Percentiles rank a stretch among this genome's conserved stretches.
Evolutionary conservation across 108 stramenopile species (phyloP).

Genomic region (Chaetoceros tenuissimus): DNA sequence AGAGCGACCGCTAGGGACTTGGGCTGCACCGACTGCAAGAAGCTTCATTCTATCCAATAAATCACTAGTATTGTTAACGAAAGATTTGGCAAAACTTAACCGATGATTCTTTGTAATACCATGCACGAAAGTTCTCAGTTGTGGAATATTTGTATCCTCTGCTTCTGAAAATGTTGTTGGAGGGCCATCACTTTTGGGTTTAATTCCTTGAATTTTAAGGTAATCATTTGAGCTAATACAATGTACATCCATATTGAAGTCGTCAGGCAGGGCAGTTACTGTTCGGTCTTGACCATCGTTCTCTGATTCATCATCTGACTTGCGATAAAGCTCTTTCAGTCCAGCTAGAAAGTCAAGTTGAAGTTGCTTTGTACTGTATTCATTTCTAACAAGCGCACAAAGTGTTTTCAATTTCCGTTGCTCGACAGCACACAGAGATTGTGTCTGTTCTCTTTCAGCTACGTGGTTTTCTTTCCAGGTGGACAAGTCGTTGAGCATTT

Average conservation of each 20-base stretch:
- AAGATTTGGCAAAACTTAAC: constrained; percentile 11
- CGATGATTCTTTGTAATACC: constrained; percentile 14
- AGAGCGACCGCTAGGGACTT: constrained; percentile 18
- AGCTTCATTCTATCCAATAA: constrained; percentile 27
- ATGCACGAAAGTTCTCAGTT: constrained; percentile 21
- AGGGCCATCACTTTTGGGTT: constrained; percentile 30
- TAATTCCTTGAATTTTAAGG: constrained; percentile 28
- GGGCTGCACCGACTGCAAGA: constrained; percentile 10
- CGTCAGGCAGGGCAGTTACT: constrained; percentile 14
- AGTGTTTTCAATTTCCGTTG: constrained; percentile 28
- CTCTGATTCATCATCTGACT: constrained; percentile 12
- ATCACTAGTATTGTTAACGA: constrained; percentile 19
- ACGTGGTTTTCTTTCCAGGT: constrained; percentile 10
- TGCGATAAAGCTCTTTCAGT: constrained; percentile 26
- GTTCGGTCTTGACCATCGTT: constrained; percentile 1
- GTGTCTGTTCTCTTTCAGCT: background rate
- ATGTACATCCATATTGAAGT: constrained; percentile 29
- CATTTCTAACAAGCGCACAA: constrained; percentile 31
- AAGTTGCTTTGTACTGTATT: constrained; percentile 30
- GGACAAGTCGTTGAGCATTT: constrained; percentile 1
- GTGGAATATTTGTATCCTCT: constrained; percentile 30
- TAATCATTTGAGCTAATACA: constrained; percentile 40
- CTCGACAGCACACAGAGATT: constrained; percentile 8
- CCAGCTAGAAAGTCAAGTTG: constrained; percentile 35
- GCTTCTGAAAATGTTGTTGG: constrained; percentile 20